A percentile compares a stretch with the other conserved stretches of the same genome.
These are phyloP conservation scores for Trypanosoma avium DNA, from an alignment of 208 protist genomes.

Conservation along the genomic window DNA sequence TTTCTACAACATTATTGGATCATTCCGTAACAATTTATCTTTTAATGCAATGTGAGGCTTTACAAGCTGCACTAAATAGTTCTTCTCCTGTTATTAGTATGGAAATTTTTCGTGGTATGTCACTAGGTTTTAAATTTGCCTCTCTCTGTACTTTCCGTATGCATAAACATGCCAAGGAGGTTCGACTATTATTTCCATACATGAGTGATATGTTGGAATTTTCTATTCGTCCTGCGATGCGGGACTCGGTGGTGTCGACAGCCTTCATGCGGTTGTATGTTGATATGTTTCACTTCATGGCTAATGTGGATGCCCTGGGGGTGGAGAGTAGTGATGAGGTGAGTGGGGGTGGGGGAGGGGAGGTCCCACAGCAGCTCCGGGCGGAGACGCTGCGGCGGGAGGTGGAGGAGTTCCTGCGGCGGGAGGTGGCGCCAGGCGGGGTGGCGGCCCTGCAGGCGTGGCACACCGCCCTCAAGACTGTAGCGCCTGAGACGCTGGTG, in stretches of 20 bases:
- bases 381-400: slow-evolving; percentile 44
- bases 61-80: slow-evolving; percentile 42
- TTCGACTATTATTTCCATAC: slow-evolving; percentile 79
- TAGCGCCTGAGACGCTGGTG: slow-evolving; percentile 67
- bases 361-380: slow-evolving; percentile 64
- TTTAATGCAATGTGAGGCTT: slow-evolving; percentile 43
- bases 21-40: slow-evolving; percentile 68
- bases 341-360: slow-evolving; percentile 31
- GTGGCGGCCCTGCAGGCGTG: slow-evolving; percentile 75
- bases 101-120: slow-evolving; percentile 72
- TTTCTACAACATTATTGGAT: slow-evolving; percentile 85
- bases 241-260: slow-evolving; percentile 45
- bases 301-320: slow-evolving; percentile 83
- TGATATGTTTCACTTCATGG: slow-evolving; percentile 88
- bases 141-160: slow-evolving; percentile 87
- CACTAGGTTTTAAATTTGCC: slow-evolving; percentile 75
- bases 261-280: slow-evolving; percentile 82
- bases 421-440: slow-evolving; percentile 68
- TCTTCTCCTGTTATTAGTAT: slow-evolving; percentile 32
- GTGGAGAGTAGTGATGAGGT: slow-evolving; percentile 37
- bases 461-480: slow-evolving; percentile 70
- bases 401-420: slow-evolving; percentile 65
- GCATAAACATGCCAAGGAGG: slow-evolving; percentile 48
- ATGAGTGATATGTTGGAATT: slow-evolving; percentile 81
- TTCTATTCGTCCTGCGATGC: slow-evolving; percentile 58